These are phyloP conservation scores for Verticillium alfalfae DNA, from an alignment of 2,329 filamentous ascomycete genomes.

Conservation along the genomic window DNA sequence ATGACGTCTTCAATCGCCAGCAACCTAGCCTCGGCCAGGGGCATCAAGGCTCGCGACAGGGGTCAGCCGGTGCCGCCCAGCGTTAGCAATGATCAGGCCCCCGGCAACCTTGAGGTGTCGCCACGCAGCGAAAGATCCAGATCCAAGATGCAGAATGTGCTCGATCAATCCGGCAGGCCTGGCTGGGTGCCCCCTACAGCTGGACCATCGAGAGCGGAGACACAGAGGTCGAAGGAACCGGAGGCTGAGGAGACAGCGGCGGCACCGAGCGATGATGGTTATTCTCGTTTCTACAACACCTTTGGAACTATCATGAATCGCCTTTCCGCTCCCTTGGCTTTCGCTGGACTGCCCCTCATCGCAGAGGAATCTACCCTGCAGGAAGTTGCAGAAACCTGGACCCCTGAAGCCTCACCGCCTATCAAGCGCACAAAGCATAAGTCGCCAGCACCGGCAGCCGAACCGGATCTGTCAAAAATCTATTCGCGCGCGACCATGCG, in stretches of 20 bases:
- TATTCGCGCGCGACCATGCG: slow-evolving; percentile 82
- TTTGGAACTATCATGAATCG: slow-evolving; percentile 86
- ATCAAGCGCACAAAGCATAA: slow-evolving; percentile 28
- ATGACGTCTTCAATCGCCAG: slow-evolving; percentile 79
- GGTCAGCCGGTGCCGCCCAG: slow-evolving; percentile 66
- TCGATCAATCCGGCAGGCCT: slow-evolving; percentile 48
- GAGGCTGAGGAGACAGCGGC: slow-evolving; percentile 17
- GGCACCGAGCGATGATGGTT: slow-evolving; percentile 62
- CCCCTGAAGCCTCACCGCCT: not conserved
- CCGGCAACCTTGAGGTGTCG: slow-evolving; percentile 60
- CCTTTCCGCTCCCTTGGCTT: slow-evolving; percentile 84
- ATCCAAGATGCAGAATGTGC: slow-evolving; percentile 50
- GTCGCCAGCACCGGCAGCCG: slow-evolving; percentile 27
- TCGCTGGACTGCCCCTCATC: slow-evolving; percentile 81
- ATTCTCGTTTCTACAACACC: slow-evolving; percentile 85
- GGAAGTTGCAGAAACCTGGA: not conserved
- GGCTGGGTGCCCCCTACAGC: slow-evolving; percentile 43
- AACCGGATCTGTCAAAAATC: slow-evolving; percentile 75
- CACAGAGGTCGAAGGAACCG: slow-evolving; percentile 16
- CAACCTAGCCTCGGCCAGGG: slow-evolving; percentile 79
- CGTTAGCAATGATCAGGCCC: slow-evolving; percentile 67
- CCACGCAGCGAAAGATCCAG: slow-evolving; percentile 44
- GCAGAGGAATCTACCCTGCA: slow-evolving; percentile 34
- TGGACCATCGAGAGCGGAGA: slow-evolving; percentile 10
- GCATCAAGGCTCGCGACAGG: slow-evolving; percentile 63